Percentiles rank a stretch among this genome's conserved stretches.
phyloP scores from a whole-genome alignment of 257 asterid genomes.

The Solanum boliviense region DNA sequence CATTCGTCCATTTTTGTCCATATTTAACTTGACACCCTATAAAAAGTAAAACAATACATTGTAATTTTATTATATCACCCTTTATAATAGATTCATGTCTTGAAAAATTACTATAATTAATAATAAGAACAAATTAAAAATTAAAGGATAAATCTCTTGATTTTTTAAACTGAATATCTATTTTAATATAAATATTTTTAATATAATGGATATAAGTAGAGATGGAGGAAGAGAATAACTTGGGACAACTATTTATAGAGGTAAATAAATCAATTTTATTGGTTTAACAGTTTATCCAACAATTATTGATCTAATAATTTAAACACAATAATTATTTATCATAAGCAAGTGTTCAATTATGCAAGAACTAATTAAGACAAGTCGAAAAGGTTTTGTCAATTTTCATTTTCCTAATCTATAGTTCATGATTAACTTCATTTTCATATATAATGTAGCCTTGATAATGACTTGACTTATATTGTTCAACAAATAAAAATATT shows the following conservation, averaged over 20 bases:
- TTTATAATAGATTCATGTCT: neutral
- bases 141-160: neutral
- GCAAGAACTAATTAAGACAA: neutral
- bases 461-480: neutral
- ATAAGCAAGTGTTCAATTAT: neutral
- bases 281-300: neutral
- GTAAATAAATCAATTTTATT: neutral
- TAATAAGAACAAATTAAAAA: neutral
- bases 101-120: neutral
- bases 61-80: neutral
- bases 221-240: neutral
- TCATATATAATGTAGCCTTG: neutral
- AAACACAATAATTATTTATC: neutral
- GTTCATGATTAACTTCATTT: neutral
- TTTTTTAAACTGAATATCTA: neutral
- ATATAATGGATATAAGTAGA: neutral
- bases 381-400: neutral
- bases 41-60: neutral
- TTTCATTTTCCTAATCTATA: neutral
- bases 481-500: neutral
- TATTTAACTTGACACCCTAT: fast-evolving
- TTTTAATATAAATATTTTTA: too few relatives aligned
- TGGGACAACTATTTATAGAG: neutral
- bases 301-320: neutral
- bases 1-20: fast-evolving